These are phyloP conservation scores for Decorospora gaudefroyi DNA, from an alignment of 2,329 filamentous ascomycete species.

Conservation along the genomic window DNA sequence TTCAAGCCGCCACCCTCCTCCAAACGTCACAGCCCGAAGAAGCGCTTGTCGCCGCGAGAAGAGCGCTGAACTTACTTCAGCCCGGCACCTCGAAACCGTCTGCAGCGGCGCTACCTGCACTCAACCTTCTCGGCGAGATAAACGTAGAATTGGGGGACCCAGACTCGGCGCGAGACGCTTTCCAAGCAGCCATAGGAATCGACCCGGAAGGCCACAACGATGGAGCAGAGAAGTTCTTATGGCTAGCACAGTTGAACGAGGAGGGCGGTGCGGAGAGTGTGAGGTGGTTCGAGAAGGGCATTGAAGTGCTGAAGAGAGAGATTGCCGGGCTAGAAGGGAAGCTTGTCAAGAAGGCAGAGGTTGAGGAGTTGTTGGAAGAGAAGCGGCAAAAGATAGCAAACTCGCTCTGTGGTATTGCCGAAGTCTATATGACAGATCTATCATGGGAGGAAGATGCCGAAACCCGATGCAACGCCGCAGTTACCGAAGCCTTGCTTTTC, in stretches of 20 bases:
- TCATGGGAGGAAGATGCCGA: constrained; percentile 92
- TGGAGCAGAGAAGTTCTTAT: constrained; percentile 91
- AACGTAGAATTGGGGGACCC: constrained; percentile 80
- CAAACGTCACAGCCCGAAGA: constrained; percentile 63
- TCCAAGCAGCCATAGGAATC: constrained; percentile 71
- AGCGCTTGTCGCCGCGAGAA: constrained; percentile 60
- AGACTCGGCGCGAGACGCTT: constrained; percentile 72
- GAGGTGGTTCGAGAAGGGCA: constrained; percentile 68
- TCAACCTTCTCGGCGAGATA: constrained; percentile 81
- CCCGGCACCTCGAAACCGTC: constrained; percentile 43
- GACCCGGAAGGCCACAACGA: constrained; percentile 82
- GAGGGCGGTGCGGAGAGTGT: constrained; percentile 65
- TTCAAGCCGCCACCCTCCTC: constrained; percentile 60
- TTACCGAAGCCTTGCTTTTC: constrained; percentile 87
- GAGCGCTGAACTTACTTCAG: constrained; percentile 57
- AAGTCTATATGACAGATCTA: constrained; percentile 99
- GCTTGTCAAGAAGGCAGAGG: constrained; percentile 42
- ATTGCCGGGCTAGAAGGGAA: constrained; percentile 65
- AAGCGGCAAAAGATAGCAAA: constrained; percentile 83
- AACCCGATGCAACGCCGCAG: constrained; percentile 78
- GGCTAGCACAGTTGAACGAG: constrained; percentile 85
- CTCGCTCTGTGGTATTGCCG: constrained; percentile 89
- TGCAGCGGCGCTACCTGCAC: constrained; percentile 63
- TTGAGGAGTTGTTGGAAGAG: constrained; percentile 58
- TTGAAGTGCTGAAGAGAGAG: constrained; percentile 70